A percentile compares a stretch with the other conserved stretches of the same genome.
These are phyloP conservation scores for Pichia sp. DNA, from an alignment of 1,139 yeast species.

Conservation along the genomic window DNA sequence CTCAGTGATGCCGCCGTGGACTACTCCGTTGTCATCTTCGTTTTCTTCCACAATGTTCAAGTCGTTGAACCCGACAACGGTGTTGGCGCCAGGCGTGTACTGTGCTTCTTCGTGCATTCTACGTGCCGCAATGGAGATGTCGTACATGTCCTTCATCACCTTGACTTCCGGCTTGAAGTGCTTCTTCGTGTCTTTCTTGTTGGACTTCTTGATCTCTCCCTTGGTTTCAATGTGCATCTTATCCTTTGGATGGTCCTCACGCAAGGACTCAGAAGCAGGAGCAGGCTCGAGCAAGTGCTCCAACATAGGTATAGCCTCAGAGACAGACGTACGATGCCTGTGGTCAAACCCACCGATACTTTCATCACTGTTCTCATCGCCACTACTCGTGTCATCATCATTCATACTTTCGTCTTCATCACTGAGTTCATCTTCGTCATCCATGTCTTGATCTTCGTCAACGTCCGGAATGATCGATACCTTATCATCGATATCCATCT, in stretches of 20 bases:
- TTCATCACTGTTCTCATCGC: not conserved
- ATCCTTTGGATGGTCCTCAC: conserved; percentile 13
- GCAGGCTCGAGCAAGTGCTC: conserved; percentile 14
- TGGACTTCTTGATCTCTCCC: conserved; percentile 11
- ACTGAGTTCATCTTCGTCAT: not conserved
- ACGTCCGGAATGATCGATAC: no score
- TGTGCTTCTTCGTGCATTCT: conserved; percentile 81
- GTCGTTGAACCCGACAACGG: not conserved
- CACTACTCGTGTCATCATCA: not conserved
- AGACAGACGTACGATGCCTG: not conserved
- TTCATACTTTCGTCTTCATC: not conserved
- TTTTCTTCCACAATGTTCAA: conserved; percentile 11
- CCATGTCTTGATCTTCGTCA: not conserved
- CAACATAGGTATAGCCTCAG: conserved; percentile 10
- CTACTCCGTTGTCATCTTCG: conserved; percentile 18
- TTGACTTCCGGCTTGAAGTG: conserved; percentile 86
- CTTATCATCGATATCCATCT: conserved; percentile 5
- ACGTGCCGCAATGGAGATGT: conserved; percentile 91
- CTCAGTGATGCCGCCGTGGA: conserved; percentile 6
- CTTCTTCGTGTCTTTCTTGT: conserved; percentile 20
- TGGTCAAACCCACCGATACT: not conserved
- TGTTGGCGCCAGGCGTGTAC: not conserved
- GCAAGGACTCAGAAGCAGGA: conserved; percentile 5
- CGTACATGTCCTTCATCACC: conserved; percentile 93
- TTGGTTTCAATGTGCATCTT: not conserved